These are phyloP conservation scores for Russula abietina DNA, from an alignment of 768 basidiomycete genomes.

Conservation along the genomic window DNA sequence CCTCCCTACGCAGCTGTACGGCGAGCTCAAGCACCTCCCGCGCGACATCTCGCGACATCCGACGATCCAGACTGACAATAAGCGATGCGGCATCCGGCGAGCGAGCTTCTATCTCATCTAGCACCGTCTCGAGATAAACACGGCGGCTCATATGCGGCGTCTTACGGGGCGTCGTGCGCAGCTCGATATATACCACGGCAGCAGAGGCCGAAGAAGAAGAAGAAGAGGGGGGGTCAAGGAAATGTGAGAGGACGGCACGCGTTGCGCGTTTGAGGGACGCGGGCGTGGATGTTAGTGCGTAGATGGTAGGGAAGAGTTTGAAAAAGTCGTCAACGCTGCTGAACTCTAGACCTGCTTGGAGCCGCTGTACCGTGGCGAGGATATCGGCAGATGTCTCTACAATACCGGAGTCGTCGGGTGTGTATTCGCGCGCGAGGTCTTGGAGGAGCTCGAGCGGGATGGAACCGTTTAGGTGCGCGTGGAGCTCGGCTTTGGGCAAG, in stretches of 20 bases:
- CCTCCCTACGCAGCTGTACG: conserved; percentile 45
- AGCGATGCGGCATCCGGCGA: conserved; percentile 44
- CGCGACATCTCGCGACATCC: conserved; percentile 49
- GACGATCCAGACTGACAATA: conserved; percentile 71
- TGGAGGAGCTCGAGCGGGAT: conserved; percentile 64
- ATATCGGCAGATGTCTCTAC: conserved; percentile 28
- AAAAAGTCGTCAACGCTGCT: conserved; percentile 69
- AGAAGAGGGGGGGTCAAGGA: conserved; percentile 41
- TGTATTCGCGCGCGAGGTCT: conserved; percentile 48
- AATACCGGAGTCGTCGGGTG: not conserved
- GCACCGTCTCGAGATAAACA: conserved; percentile 58
- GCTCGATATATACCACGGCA: conserved; percentile 62
- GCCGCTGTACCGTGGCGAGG: conserved; percentile 38
- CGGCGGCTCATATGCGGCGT: conserved; percentile 52
- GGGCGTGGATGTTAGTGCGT: conserved; percentile 64
- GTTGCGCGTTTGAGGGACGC: conserved; percentile 49
- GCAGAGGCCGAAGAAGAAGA: not conserved
- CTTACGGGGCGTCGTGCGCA: conserved; percentile 72
- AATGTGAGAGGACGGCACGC: conserved; percentile 56
- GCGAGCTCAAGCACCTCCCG: conserved; percentile 55
- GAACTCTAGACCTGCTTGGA: conserved; percentile 40
- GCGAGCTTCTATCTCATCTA: conserved; percentile 60
- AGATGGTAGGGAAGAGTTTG: conserved; percentile 67
- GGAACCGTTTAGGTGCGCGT: conserved; percentile 81
- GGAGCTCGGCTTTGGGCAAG: conserved; percentile 78